phyloP scores from a whole-genome alignment of 768 basidiomycete species.

The Lanmaoa rubissima region DNA sequence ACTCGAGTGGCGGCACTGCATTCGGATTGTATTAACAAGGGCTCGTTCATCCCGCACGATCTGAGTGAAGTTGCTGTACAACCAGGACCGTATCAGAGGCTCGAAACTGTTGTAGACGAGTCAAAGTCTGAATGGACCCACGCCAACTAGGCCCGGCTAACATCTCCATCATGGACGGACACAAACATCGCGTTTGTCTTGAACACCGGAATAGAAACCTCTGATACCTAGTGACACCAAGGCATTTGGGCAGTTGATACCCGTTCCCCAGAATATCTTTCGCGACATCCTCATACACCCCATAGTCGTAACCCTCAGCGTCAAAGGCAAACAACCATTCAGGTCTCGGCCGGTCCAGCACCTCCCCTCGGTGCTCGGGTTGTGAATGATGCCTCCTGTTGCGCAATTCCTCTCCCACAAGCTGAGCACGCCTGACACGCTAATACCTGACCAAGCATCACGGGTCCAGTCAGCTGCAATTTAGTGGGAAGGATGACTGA shows the following conservation, averaged over 20 bases:
- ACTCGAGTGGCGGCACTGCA: background rate
- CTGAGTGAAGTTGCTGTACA: background rate
- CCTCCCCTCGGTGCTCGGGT: background rate
- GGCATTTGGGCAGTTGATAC: background rate
- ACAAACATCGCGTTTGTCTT: background rate
- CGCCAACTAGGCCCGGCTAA: background rate
- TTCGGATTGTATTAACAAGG: no score
- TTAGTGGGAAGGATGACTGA: background rate
- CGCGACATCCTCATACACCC: no score
- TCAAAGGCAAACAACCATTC: background rate
- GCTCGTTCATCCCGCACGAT: background rate
- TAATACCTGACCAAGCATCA: background rate
- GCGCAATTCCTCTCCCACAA: background rate
- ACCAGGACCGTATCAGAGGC: background rate
- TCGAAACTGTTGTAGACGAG: background rate
- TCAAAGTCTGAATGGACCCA: background rate
- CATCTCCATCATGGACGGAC: background rate
- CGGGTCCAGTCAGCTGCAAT: background rate
- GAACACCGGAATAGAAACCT: background rate
- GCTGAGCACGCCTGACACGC: background rate
- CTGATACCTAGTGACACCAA: background rate
- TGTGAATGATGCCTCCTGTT: background rate
- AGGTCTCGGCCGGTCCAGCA: background rate
- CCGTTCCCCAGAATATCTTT: background rate
- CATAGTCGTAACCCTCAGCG: background rate